Conservation (phyloP, 1,284 basidiomycete species). For the Boletellus dicymbophilus region DNA sequence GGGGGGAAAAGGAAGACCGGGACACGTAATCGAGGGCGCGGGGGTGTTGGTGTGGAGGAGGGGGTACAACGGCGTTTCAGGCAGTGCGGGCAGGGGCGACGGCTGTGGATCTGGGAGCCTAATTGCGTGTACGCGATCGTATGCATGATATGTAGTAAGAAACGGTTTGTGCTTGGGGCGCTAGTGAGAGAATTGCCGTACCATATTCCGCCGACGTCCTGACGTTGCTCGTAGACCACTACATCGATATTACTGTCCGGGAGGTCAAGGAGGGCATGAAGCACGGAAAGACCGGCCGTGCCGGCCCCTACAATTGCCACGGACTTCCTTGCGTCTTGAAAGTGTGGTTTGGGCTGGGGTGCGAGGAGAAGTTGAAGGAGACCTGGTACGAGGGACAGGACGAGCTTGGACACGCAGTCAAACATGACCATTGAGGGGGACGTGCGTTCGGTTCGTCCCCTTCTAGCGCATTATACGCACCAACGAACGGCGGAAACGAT, state of each 20-base stretch:
- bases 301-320: conserved; percentile 56
- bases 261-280: conserved; percentile 48
- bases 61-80: conserved; percentile 57
- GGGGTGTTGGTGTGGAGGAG: conserved; percentile 57
- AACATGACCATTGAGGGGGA: too few relatives aligned
- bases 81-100: conserved; percentile 45
- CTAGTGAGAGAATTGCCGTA: conserved; percentile 14
- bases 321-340: too few relatives aligned
- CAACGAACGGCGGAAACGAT: too few relatives aligned
- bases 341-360: too few relatives aligned
- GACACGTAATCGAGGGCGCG: conserved; percentile 53
- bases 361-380: too few relatives aligned
- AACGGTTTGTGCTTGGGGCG: not conserved
- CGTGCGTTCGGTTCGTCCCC: too few relatives aligned
- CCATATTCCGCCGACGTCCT: conserved; percentile 55
- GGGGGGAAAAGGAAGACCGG: conserved; percentile 50
- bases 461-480: too few relatives aligned
- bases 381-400: too few relatives aligned
- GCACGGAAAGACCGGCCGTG: conserved; percentile 52
- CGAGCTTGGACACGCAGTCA: too few relatives aligned
- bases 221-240: conserved; percentile 52
- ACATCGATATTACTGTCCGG: conserved; percentile 43
- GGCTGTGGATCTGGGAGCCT: conserved; percentile 47
- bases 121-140: too few relatives aligned
- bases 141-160: not conserved